Base-by-base conservation (phyloP, 148 eudicot genomes). In the Euryodendron excelsum region DNA sequence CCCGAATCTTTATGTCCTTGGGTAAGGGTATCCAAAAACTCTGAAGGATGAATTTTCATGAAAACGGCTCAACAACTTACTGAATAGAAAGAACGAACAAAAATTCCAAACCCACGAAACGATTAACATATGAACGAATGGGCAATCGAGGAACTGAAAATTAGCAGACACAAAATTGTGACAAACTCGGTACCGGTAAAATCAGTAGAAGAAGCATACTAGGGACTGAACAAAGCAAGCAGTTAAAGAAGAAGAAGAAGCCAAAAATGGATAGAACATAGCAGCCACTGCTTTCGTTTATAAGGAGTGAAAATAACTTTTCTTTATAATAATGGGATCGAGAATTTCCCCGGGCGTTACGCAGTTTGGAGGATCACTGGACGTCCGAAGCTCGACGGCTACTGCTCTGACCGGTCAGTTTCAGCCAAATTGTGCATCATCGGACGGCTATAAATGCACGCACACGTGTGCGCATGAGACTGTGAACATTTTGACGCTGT, bases 1-100 rank as follows among this genome's bases (percentile, higher is more conserved):
- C 82, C 72, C 41, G 74, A 20, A 52, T 52, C 52, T 39, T 50
- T 65, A 63, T 75, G 68, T 73, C 81, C 84, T 52, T 71, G 76
- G 59, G 52, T 56, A 65, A 82, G 78, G 65, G 74, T 41, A 62
- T 68, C 83, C 69, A 78, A 33, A 10, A 59, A 3, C 52, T 37
- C 76, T n/a, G 50, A 31, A 21, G 73, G 50, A 45, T 52, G 65
- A 52, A 73, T 52, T 52, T 73, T 69, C 82, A 52, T 62, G 67
- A 55, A 34, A 13, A 62, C 37, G 15, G 31, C 9, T 60, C 33
- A 7, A 27, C 33, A 27, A 28, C 2, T 17, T 60, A 27, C 3
- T 60, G 64, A 60, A 28, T 9, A 60, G 10, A 5, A 3, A 52
- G 17, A 10, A 3, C 17, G 17, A n/a, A n/a, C n/a, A 52, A 45